Evolutionary conservation across 2,329 filamentous ascomycete genomes (phyloP), one percentile per base, ranked within the genome.

Genomic region (Phaeomoniella chlamydospora): DNA sequence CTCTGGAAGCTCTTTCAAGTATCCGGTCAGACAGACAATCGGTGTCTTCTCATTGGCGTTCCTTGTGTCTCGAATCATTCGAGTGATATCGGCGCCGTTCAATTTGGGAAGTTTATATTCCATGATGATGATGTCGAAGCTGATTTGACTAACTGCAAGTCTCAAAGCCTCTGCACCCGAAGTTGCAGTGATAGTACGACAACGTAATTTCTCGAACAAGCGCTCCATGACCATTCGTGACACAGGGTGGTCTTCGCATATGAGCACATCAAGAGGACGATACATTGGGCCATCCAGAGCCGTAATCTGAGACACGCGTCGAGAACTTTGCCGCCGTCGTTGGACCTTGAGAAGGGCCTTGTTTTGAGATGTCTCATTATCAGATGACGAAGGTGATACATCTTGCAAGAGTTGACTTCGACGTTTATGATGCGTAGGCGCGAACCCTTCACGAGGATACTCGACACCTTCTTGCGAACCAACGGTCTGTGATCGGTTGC

Each of bases 191-290:
- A 98, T 90, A 5, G 88, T 94, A 30, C 90, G 82, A 50, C 90
- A 98, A 22, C 85, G 80, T 22, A 96, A 66, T 59, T 96, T 98
- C 56, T 98, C 90, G 36, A 98, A 70, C 5, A 98, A 64, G 49
- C 93, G 90, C 53, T 98, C 90, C 88, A 98, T 96, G n/a, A 98
- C 88, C 65, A 98, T 77, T 15, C 88, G 75, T 4, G 90, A 94
- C 3, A 98, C 88, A 0, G 90, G 90, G 54, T 98, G 90, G 50
- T 98, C 90, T 59, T 98, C 90, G 53, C 90, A 96, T 35, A 98
- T 93, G 35, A 98, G 67, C 4, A 98, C 81, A 56, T 98, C 90
- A 35, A 98, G 61, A 2, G 90, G 86, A 18, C 90, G 74, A 59
- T 94, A 98, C 22, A 78, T 72, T 2, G 90, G 90, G 0, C 80